Evolutionary conservation across 495 filamentous ascomycete genomes (phyloP).

Genomic region (Bacidia rubella): DNA sequence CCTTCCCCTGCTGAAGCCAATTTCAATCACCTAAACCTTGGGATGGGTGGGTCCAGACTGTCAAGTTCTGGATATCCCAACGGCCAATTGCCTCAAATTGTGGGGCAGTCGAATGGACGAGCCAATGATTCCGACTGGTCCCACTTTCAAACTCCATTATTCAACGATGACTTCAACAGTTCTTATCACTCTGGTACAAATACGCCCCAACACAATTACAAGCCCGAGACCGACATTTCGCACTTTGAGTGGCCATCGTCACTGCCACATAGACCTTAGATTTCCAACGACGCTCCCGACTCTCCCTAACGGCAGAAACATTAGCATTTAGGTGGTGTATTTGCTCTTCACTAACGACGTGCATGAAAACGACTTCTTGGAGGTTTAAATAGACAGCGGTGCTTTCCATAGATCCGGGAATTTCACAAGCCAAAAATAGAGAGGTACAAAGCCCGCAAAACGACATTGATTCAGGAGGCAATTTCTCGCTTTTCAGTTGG

Average conservation of each 20-base stretch:
- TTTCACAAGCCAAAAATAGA: background rate
- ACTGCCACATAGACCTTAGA: background rate
- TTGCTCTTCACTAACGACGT: background rate
- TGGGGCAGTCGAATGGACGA: conserved; percentile 7
- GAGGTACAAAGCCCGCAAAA: background rate
- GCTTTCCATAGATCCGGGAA: background rate
- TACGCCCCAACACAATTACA: conserved; percentile 12
- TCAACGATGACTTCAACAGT: conserved; percentile 13
- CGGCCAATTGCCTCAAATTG: conserved; percentile 16
- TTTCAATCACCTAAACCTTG: background rate
- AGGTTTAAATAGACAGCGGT: background rate
- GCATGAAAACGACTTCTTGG: background rate
- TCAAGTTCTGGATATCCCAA: conserved; percentile 7
- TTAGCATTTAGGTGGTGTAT: background rate
- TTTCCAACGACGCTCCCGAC: background rate
- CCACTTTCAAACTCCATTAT: background rate
- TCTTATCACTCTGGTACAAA: conserved; percentile 11
- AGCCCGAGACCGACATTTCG: conserved; percentile 12
- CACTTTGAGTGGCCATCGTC: background rate
- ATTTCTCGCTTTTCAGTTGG: background rate
- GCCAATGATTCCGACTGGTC: conserved; percentile 12
- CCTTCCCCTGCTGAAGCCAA: conserved; percentile 6
- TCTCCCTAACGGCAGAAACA: background rate
- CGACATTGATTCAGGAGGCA: background rate
- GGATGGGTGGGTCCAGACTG: background rate